Base-by-base conservation (phyloP, 2,329 filamentous ascomycete species). In the Phialophora tarda region DNA sequence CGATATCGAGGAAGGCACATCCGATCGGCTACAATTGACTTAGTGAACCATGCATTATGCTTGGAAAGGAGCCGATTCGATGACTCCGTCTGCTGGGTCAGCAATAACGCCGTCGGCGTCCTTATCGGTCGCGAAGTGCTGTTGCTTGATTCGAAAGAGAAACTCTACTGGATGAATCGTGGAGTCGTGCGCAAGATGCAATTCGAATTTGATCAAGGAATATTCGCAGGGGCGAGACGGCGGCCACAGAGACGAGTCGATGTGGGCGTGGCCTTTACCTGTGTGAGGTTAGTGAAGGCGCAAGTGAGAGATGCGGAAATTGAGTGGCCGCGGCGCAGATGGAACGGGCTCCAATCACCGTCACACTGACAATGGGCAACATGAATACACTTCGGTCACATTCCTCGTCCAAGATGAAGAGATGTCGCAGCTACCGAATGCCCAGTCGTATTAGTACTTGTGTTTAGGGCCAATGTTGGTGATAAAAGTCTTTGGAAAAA, bases 291-390 rank as follows among this genome's bases (percentile, higher is more conserved):
- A 61, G 59, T 54, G 59, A n/a, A 30, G 47, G 61, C 61, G 30
- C 21, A 53, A 38, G 48, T 58, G 41, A 34, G 56, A 24, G 60
- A 23, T 51, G 23, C 60, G 64, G 64, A 66, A 60, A 66, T 66
- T 66, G 64, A 66, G 54, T 32, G 12, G 32, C 24, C 38, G 17
- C 23, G 14, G 32, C 38, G 24, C 26, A 30, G 30, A 12, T 54
- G 51, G 34, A 55, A n/a, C 53, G 4, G 12, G 53, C 26, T 12
- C 53, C 53, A 55, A 55, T 55, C 53, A 55, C 17, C 4, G 53
- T 34, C 8, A 17, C 30, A 7, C 28, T 55, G 28, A 55, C 34
- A 8, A 12, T 14, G 47, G 11, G 47, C n/a, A 14, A n/a, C 8
- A 14, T 5, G 47, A 41, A 41, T 17, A 5, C 34, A 41, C 14